phyloP scores from a whole-genome alignment of 2,329 filamentous ascomycete genomes.

The Xylaria sp. region DNA sequence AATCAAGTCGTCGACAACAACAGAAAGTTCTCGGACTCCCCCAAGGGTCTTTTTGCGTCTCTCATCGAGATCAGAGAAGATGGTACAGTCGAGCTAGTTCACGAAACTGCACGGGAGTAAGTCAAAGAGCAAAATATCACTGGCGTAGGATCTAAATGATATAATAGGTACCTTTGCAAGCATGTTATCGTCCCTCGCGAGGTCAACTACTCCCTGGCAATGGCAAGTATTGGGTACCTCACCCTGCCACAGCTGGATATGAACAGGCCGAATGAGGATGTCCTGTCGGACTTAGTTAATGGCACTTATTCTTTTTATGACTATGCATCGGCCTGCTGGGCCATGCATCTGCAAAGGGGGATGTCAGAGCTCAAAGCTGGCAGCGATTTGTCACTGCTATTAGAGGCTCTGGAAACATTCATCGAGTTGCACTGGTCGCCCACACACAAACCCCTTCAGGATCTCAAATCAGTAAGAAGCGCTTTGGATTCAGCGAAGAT shows the following conservation, averaged over 20 bases:
- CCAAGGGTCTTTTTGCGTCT: constrained; percentile 50
- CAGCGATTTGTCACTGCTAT: constrained; percentile 24
- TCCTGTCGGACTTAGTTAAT: constrained; percentile 30
- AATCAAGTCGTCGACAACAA: constrained; percentile 44
- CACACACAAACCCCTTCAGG: constrained; percentile 21
- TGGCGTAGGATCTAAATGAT: too few relatives aligned
- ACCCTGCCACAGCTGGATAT: constrained; percentile 41
- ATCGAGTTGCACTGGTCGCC: constrained; percentile 40
- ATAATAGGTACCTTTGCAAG: constrained; percentile 29
- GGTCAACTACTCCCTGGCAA: constrained; percentile 43
- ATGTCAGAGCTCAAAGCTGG: constrained; percentile 43
- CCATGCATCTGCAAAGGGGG: constrained; percentile 41
- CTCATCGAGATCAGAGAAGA: constrained; percentile 46
- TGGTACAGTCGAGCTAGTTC: constrained; percentile 49
- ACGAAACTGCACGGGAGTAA: constrained; percentile 50
- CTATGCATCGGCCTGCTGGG: constrained; percentile 49
- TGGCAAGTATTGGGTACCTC: constrained; percentile 44
- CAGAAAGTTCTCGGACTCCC: constrained; percentile 41
- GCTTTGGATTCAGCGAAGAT: constrained; percentile 13
- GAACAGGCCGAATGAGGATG: constrained; percentile 20
- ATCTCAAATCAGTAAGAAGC: constrained; percentile 30
- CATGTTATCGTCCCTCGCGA: constrained; percentile 26
- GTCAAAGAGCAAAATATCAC: constrained; percentile 18
- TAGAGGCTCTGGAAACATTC: constrained; percentile 38
- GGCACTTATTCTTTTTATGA: constrained; percentile 48